Evolutionary conservation across 257 asterid species (phyloP).

Genomic region (Solanum phureja): DNA sequence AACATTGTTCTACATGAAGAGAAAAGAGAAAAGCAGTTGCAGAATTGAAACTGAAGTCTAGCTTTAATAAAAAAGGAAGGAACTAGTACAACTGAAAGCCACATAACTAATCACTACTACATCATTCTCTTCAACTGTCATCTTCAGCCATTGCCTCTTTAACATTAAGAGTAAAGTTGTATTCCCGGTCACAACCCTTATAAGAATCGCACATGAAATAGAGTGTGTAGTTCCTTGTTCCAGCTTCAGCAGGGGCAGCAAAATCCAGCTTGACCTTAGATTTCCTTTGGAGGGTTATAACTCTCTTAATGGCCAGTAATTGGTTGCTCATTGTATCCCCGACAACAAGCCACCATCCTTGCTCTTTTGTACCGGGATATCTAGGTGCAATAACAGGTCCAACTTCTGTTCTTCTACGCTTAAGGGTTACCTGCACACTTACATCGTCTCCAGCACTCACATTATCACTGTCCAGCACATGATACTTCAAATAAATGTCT

Average conservation of each 20-base stretch:
- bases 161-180: conserved; percentile 21
- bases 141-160: conserved; percentile 6
- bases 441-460: conserved; percentile 14
- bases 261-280: conserved; percentile 22
- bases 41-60: background rate
- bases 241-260: conserved; percentile 23
- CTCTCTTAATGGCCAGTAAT: conserved; percentile 27
- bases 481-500: conserved; percentile 18
- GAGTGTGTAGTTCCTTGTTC: conserved; percentile 14
- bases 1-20: no score
- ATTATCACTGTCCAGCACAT: conserved; percentile 11
- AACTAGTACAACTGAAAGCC: background rate
- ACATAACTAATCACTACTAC: background rate
- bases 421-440: conserved; percentile 18
- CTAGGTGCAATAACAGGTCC: conserved; percentile 30
- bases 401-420: conserved; percentile 22
- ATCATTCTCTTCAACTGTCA: background rate
- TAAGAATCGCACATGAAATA: conserved; percentile 35
- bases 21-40: background rate
- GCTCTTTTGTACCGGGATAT: conserved; percentile 28
- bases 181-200: conserved; percentile 29
- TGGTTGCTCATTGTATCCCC: conserved; percentile 29
- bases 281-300: conserved; percentile 20
- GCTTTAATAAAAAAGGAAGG: background rate
- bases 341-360: conserved; percentile 39